Percentiles rank a stretch among this genome's conserved stretches.
Conservation (phyloP, 176 grass and related monocot species). For the Leersia perrieri region DNA sequence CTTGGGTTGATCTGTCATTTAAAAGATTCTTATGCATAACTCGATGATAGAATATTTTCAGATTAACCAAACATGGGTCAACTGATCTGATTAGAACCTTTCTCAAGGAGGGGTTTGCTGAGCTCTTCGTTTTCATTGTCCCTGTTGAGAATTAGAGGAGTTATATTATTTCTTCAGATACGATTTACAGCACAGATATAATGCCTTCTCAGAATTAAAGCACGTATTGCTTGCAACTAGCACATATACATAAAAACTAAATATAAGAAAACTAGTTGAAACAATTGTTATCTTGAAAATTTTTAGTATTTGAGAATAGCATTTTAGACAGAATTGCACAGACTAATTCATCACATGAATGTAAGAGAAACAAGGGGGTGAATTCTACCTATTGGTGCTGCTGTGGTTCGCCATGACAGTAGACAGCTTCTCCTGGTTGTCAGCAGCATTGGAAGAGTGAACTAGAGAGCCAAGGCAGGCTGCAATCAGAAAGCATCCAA, state of each 20-base stretch:
- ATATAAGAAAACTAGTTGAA: not conserved
- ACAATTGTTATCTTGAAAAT: not conserved
- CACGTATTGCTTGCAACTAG: too few relatives aligned
- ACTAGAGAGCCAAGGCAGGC: conserved; percentile 84
- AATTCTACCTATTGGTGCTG: conserved; percentile 27
- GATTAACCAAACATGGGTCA: not conserved
- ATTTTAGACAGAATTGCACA: not conserved
- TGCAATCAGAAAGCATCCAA: conserved; percentile 82
- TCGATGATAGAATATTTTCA: not conserved
- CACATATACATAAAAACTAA: not conserved
- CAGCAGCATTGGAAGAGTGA: conserved; percentile 83
- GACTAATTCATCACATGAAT: not conserved
- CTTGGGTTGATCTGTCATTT: conserved; percentile 27
- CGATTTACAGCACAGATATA: not conserved
- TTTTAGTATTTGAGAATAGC: not conserved
- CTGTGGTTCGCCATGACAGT: conserved; percentile 28
- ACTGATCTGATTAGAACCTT: conserved; percentile 24
- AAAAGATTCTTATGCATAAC: not conserved
- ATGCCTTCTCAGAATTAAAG: too few relatives aligned
- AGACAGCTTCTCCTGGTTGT: conserved; percentile 80
- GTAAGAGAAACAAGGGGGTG: not conserved
- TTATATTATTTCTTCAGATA: not conserved
- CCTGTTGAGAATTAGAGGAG: conserved; percentile 20
- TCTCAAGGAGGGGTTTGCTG: conserved; percentile 17
- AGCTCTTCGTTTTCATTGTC: conserved; percentile 19